These are phyloP conservation scores for Cytospora schulzeri DNA, from an alignment of 2,329 filamentous ascomycete species.

Conservation along the genomic window DNA sequence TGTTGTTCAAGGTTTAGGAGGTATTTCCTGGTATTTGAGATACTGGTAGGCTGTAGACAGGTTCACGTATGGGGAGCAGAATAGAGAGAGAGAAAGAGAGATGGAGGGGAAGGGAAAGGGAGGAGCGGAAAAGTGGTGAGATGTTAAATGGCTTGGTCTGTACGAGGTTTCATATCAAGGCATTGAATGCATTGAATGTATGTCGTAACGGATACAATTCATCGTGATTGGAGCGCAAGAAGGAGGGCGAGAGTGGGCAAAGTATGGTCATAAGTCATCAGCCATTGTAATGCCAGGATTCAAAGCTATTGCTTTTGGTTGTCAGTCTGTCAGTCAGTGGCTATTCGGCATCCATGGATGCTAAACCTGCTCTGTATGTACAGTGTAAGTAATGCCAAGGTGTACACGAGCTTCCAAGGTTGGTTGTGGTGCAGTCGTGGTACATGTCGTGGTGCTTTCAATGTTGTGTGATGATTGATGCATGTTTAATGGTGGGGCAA, in stretches of 20 bases:
- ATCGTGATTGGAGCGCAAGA: slow-evolving; percentile 27
- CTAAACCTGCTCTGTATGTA: too few relatives aligned
- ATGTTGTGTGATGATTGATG: background rate
- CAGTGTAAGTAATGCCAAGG: too few relatives aligned
- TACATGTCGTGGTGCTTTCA: background rate
- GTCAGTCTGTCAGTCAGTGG: slow-evolving; percentile 2
- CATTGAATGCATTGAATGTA: background rate
- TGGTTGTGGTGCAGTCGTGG: background rate
- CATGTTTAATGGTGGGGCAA: background rate
- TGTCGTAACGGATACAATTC: background rate
- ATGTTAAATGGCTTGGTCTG: background rate
- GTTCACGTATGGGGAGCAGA: too few relatives aligned
- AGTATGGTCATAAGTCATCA: background rate
- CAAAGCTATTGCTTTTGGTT: slow-evolving; percentile 19
- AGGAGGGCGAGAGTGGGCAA: background rate
- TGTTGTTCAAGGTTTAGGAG: background rate
- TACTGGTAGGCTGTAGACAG: too few relatives aligned
- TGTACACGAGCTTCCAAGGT: background rate
- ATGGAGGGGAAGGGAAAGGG: background rate
- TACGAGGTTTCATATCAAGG: background rate
- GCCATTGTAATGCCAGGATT: slow-evolving; percentile 12
- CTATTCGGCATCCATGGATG: background rate
- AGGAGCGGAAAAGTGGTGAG: background rate
- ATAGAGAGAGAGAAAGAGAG: too few relatives aligned
- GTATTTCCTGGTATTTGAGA: too few relatives aligned